Conservation (phyloP, 2,329 filamentous ascomycete species). For the Cytospora mali region DNA sequence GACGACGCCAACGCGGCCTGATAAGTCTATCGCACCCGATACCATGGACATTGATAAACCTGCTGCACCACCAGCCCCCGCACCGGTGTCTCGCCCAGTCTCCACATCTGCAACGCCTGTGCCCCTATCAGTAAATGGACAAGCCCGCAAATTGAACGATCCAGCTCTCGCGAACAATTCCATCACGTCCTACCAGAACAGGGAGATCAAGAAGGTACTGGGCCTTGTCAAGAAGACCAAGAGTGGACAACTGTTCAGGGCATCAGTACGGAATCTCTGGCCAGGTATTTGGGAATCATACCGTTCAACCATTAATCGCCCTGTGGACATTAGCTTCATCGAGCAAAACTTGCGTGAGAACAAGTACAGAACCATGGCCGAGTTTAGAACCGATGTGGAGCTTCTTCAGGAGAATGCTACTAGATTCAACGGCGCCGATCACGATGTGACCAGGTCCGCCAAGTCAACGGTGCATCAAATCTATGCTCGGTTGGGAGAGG, state of each 20-base stretch:
- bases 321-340: constrained; percentile 83
- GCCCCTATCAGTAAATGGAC: constrained; percentile 34
- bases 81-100: constrained; percentile 36
- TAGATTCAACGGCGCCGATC: constrained; percentile 78
- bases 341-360: constrained; percentile 76
- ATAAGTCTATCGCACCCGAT: constrained; percentile 36
- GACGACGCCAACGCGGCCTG: constrained; percentile 48
- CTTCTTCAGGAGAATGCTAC: constrained; percentile 79
- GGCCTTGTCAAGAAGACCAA: constrained; percentile 85
- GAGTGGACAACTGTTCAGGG: constrained; percentile 72
- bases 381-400: constrained; percentile 73
- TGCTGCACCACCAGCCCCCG: constrained; percentile 36
- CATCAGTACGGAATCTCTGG: constrained; percentile 76
- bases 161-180: constrained; percentile 47
- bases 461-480: constrained; percentile 59
- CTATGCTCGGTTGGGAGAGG: constrained; percentile 48
- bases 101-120: constrained; percentile 33
- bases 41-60: constrained; percentile 36
- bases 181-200: constrained; percentile 62
- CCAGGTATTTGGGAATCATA: constrained; percentile 77
- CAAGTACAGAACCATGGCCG: constrained; percentile 68
- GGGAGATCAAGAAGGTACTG: constrained; percentile 66
- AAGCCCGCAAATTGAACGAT: constrained; percentile 46
- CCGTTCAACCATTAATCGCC: constrained; percentile 54
- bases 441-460: constrained; percentile 67